Conservation (phyloP, 257 asterid genomes). For the Scutellaria baicalensis region DNA sequence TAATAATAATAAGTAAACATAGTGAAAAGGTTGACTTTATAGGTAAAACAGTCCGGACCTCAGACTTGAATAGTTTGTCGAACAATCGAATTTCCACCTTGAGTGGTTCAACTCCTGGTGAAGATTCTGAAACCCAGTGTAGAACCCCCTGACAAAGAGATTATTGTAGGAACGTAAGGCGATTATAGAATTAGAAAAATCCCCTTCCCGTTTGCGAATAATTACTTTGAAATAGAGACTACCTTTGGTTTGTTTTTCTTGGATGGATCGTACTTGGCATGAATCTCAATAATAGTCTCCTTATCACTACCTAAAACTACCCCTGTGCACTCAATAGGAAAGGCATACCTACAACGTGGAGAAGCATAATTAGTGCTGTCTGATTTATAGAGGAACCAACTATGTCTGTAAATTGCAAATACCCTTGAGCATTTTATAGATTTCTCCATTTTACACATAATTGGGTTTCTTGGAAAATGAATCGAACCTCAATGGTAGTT, state of each 20-base stretch:
- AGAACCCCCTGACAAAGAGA: constrained; percentile 70
- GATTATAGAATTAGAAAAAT: not conserved
- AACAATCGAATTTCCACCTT: constrained; percentile 82
- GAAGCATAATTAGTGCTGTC: not conserved
- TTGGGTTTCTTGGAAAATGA: not conserved
- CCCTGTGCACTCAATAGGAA: constrained; percentile 79
- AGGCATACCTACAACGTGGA: constrained; percentile 61
- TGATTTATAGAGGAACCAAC: not conserved
- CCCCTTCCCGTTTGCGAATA: not conserved
- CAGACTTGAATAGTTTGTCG: constrained; percentile 75
- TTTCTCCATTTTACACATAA: not conserved
- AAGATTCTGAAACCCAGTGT: constrained; percentile 88
- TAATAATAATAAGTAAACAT: not conserved
- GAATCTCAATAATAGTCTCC: constrained; percentile 63
- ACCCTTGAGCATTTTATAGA: not conserved
- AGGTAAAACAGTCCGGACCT: constrained; percentile 40
- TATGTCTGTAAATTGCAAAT: not conserved
- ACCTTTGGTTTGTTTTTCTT: constrained; percentile 93
- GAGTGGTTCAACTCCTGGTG: constrained; percentile 65
- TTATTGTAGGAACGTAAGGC: not conserved
- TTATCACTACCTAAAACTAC: constrained; percentile 60
- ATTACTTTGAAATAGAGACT: not conserved
- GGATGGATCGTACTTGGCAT: constrained; percentile 70
- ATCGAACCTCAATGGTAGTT: not conserved
- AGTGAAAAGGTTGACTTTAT: not conserved